Evolutionary conservation across 768 basidiomycete genomes (phyloP), one percentile per base, ranked within the genome.

Genomic region (Psilocybe cubensis): DNA sequence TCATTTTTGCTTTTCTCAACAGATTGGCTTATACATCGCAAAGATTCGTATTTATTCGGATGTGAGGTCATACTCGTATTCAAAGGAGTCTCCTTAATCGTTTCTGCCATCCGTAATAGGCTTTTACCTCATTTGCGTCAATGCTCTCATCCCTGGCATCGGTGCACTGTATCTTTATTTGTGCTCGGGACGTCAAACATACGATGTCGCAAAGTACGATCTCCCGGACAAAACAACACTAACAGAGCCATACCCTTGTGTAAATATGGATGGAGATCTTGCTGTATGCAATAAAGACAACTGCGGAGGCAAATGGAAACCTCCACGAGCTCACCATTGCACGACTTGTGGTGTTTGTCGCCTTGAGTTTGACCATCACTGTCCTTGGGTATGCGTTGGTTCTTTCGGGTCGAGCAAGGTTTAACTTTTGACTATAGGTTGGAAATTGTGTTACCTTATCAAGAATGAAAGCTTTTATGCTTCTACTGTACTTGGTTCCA

Each of bases 331-430:
- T 5, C 75, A 78, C 60, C 79, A 80, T 57, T 80, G 79, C 63
- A 76, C 76, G n/a, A 68, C 68, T 9, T 80, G 79, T 49, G 75
- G 74, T 31, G 75, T 77, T 14, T 80, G 79, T 60, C 71, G 79
- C 28, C 65, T 77, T 38, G 73, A 74, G 25, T 79, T 78, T 58
- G 78, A 80, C 58, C 79, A 80, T 60, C 79, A 80, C 60, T 80
- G 79, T 59, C 75, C 79, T 28, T 80, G 79, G 79, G 79, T 78
- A 52, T 25, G 47, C 40, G 12, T 21, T 47, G 12, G 27, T 54
- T 33, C 35, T 23, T 12, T 31, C 1, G n/a, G 3, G 12, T 23
- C 35, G 20, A 31, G 31, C 8, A n/a, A 35, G 14, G 6, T 24
- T 12, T 14, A 27, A 49, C 12, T 29, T 45, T 2, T 3, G 35